These are phyloP conservation scores for Wickerhamomyces alni DNA, from an alignment of 805 yeast genomes.

Conservation along the genomic window DNA sequence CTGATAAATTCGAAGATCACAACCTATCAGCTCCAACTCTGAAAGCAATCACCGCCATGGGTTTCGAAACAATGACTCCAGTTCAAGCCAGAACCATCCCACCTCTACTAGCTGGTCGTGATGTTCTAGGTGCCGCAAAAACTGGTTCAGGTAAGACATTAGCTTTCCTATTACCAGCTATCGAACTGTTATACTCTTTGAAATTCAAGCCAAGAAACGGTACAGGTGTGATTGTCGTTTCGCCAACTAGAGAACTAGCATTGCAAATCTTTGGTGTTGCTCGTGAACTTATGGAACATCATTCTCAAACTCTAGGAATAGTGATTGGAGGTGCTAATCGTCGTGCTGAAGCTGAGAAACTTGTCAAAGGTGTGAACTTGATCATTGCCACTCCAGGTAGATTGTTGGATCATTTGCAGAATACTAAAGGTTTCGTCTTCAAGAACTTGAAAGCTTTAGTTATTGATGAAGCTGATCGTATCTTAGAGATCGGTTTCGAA, in stretches of 20 bases:
- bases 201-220: constrained; percentile 98
- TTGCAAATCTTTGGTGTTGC: constrained; percentile 98
- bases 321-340: constrained; percentile 99
- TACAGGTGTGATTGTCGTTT: constrained; percentile 91
- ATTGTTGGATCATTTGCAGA: constrained; percentile 91
- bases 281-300: constrained; percentile 78
- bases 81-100: constrained; percentile 97
- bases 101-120: constrained; percentile 92
- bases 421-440: constrained; percentile 89
- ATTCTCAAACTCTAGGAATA: constrained; percentile 88
- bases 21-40: constrained; percentile 77
- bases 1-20: constrained; percentile 38
- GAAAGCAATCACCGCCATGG: constrained; percentile 81
- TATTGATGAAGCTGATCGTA: constrained; percentile 98
- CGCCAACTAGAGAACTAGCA: constrained; percentile 98
- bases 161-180: constrained; percentile 93
- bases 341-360: constrained; percentile 94
- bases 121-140: constrained; percentile 98
- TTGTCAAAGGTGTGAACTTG: constrained; percentile 88
- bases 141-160: constrained; percentile 98
- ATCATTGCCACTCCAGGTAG: constrained; percentile 98
- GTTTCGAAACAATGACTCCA: constrained; percentile 85
- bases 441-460: constrained; percentile 90
- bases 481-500: constrained; percentile 95
- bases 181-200: constrained; percentile 82